A percentile compares a stretch with the other conserved stretches of the same genome.
Evolutionary conservation across 306 rosid genomes (phyloP).

Genomic region (Quillaja saponaria): DNA sequence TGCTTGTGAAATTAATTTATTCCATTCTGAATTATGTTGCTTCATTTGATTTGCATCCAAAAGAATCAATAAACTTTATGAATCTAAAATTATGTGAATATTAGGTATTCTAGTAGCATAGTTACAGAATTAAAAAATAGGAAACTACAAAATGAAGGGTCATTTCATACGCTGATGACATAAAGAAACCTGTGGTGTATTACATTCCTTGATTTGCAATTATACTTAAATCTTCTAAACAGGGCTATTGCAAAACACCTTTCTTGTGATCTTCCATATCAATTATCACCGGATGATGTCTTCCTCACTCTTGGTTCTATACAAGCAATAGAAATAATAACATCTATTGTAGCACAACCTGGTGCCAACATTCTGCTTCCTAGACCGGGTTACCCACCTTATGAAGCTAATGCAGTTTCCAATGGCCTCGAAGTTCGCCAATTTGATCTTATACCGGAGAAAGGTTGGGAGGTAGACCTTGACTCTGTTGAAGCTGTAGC

Average conservation of each 20-base stretch:
- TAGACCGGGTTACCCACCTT: background rate
- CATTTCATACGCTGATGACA: no score
- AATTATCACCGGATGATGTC: background rate
- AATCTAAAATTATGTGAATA: no score
- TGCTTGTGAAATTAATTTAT: no score
- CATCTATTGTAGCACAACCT: background rate
- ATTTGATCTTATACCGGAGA: background rate
- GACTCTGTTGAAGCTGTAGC: background rate
- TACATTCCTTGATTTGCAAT: no score
- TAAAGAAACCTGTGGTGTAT: no score
- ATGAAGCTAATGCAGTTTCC: background rate
- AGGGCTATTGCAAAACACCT: conserved; percentile 1
- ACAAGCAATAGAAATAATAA: conserved; percentile 1
- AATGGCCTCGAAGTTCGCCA: background rate
- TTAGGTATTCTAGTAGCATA: no score
- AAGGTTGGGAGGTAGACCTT: conserved; percentile 6
- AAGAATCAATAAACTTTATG: no score
- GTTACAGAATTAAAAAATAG: no score
- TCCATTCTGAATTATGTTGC: no score
- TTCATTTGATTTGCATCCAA: no score
- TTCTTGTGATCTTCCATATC: conserved; percentile 1
- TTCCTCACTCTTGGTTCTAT: background rate
- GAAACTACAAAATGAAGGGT: no score
- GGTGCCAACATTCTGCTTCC: background rate
- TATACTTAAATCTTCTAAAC: no score